Base-by-base conservation (phyloP, 2,329 filamentous ascomycete genomes). In the Cladosporium sp. region DNA sequence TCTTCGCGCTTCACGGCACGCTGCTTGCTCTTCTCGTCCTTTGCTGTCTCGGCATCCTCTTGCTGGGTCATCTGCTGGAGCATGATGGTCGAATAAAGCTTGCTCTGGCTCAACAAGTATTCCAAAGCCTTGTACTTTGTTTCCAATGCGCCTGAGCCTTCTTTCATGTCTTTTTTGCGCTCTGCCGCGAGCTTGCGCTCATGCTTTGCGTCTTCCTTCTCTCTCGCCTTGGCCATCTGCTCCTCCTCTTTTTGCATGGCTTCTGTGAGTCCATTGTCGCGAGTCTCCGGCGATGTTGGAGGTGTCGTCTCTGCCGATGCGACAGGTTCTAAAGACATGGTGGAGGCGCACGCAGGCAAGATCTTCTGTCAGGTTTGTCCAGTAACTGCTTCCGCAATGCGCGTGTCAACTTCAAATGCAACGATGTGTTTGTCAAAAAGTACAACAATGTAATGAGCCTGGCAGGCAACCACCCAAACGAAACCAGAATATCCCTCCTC, bases 61-160 rank as follows among this genome's bases (percentile, higher is more conserved):
- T 84, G 81, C 65, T 79, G 77, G 70, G 83, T 82, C 82, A 84
- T 84, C 71, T 84, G 82, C 66, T 80, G 75, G 32, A 84, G 76
- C 82, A 84, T 84, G 57, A 84, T 83, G 2, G 79, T 79, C 41
- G 81, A 82, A 65, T 83, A 84, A 21, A 84, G 74, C 75, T 84
- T 84, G 74, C 81, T 83, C 72, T 84, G 83, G 65, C 81, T 84
- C 71, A 84, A 79, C 66, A 84, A 70, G 68, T 82, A 84, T 70
- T 84, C 82, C 67, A 84, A 71, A 65, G 82, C 81, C 72, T 84
- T 83, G 74, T 82, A 84, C 68, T 84, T 84, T 49, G 79, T 77
- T 67, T 84, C 82, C 47, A 84, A 72, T 5, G 79, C 76, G 55
- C 81, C 78, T 38, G 75, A 75, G 15, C 82, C 82, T 49, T 78